Base-by-base conservation (phyloP, 2,329 filamentous ascomycete species). In the Colletotrichum karsti region DNA sequence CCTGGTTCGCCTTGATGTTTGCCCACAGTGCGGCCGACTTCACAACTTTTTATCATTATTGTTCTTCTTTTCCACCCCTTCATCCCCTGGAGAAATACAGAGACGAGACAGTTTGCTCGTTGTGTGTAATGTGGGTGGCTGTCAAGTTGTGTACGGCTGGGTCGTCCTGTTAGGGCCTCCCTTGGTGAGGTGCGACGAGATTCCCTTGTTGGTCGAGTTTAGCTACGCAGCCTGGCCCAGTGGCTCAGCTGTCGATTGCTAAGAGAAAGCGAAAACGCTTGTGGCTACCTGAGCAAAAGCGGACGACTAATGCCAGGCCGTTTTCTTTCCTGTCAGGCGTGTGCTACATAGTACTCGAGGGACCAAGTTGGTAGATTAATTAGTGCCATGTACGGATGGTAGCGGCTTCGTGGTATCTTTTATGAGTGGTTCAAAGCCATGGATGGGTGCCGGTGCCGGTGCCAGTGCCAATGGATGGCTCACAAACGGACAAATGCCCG, bases 241-340 rank as follows among this genome's bases (percentile, higher is more conserved):
- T 42, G n/a, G 39, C 39, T 42, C 39, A 51, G 26, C 24, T 35
- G 10, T 35, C 33, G n/a, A n/a, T n/a, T n/a, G 33, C 33, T 35
- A 35, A 35, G 39, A 42, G 13, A 42, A n/a, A 42, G 18, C 15
- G 18, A 51, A 51, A 46, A 24, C 9, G 18, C 9, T 22, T 30
- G 6, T 12, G 10, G 24, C 46, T 50, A 20, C 13, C 24, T 10
- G 48, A 30, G 28, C 33, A 37, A 26, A n/a, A n/a, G n/a, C 13
- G 42, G 54, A 41, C 20, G 6, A 24, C 55, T 64, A 60, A 44
- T 64, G 61, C 61, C 35, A 57, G 61, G 37, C 61, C 61, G 55
- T 59, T 59, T 60, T 35, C 33, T 15, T 42, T n/a, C 18, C 15
- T 15, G 12, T 41, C 39, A 41, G 39, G 7, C 39, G 39, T 42